Base-by-base conservation (phyloP, 1,284 basidiomycete genomes). In the Ustilago hordei region DNA sequence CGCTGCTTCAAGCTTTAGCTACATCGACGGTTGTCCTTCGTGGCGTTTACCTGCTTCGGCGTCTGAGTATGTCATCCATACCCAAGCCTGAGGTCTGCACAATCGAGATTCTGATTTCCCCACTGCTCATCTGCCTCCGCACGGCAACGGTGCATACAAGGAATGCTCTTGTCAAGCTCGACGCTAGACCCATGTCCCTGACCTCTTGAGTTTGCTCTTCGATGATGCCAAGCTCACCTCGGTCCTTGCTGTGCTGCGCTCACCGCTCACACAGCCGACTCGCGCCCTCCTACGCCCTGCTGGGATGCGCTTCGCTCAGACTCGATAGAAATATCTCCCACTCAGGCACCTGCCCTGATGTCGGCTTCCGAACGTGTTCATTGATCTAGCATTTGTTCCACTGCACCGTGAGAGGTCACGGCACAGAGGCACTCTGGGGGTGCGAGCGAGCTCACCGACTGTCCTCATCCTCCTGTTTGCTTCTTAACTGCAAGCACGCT, bases 171-270 rank as follows among this genome's bases (percentile, higher is more conserved):
- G n/a, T 19, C 43, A 19, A 23, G 43, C 17, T 45, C 43, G 19
- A 23, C 7, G n/a, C 11, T 7, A 45, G 43, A 45, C 43, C 43
- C 43, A 45, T 45, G 43, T 45, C 43, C 8, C n/a, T 45, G n/a
- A 23, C 54, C 23, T 28, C 23, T 28, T 28, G 23, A 28, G 23
- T 28, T 28, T 55, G 4, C 35, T 9, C 23, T n/a, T 38, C 36
- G 48, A 38, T 23, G 17, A 23, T 48, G 56, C 56, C 56, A 58
- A 58, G 56, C 43, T 48, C 32, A n/a, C 34, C 56, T 58, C 56
- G 56, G 56, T 32, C 43, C n/a, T 55, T 0, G 19, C 54, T 55
- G 34, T 28, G 54, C 54, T 55, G 45, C 56, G 6, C n/a, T 58
- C 28, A 32, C 38, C 56, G 38, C 56, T 58, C 56, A 23, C 56